Conservation (phyloP, 2,329 filamentous ascomycete genomes). For the Zymoseptoria crescenta region DNA sequence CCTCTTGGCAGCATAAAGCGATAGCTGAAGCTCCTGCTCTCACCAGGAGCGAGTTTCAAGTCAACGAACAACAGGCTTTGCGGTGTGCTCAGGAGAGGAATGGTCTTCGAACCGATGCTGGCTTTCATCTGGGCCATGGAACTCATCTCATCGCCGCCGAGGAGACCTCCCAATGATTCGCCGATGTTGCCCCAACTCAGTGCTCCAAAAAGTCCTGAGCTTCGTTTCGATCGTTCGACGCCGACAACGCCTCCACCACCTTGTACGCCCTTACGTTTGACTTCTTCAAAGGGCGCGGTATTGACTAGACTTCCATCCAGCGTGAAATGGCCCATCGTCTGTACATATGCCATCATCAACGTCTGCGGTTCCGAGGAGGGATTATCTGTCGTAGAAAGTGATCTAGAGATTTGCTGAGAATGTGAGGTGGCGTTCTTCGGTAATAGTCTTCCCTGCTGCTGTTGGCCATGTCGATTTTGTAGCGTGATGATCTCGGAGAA, state of each 20-base stretch:
- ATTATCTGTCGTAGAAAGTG: slow-evolving; percentile 19
- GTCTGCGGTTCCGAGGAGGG: slow-evolving; percentile 57
- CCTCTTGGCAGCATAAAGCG: slow-evolving; percentile 78
- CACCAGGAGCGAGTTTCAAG: slow-evolving; percentile 74
- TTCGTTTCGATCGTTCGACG: slow-evolving; percentile 64
- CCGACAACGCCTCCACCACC: slow-evolving; percentile 76
- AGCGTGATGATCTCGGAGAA: slow-evolving; percentile 68
- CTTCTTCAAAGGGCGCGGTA: slow-evolving; percentile 83
- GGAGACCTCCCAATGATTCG: slow-evolving; percentile 76
- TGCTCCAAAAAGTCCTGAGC: slow-evolving; percentile 71
- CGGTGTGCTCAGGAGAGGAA: slow-evolving; percentile 87
- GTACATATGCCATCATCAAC: slow-evolving; percentile 96
- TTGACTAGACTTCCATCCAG: slow-evolving; percentile 88
- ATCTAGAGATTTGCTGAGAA: slow-evolving; percentile 37
- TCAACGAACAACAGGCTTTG: slow-evolving; percentile 96
- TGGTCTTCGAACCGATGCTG: slow-evolving; percentile 72
- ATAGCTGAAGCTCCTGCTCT: slow-evolving; percentile 82
- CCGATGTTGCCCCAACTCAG: slow-evolving; percentile 85
- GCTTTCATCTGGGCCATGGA: slow-evolving; percentile 94
- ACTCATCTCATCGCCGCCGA: slow-evolving; percentile 81
- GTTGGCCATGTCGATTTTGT: slow-evolving; percentile 29
- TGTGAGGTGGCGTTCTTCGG: slow-evolving; percentile 34
- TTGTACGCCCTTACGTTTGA: slow-evolving; percentile 89
- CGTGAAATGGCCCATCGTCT: slow-evolving; percentile 85
- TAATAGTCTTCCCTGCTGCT: slow-evolving; percentile 40